phyloP scores from a whole-genome alignment of 495 filamentous ascomycete species.

The Immersiella caudata region DNA sequence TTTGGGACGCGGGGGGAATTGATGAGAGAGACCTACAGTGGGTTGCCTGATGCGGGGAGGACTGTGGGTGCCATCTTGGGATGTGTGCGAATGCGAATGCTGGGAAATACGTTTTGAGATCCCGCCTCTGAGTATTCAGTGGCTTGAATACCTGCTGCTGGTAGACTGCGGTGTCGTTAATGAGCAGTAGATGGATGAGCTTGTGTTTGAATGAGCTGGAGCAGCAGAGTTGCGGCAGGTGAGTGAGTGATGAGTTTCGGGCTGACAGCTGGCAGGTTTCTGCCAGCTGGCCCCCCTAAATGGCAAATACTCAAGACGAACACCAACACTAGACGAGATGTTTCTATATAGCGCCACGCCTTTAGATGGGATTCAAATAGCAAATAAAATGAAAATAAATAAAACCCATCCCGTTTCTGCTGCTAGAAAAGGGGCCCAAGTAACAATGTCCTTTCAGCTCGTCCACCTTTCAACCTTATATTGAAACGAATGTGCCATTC shows the following conservation, averaged over 20 bases:
- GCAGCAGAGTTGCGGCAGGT: background rate
- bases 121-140: background rate
- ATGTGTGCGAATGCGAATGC: no score
- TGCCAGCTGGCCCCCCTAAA: constrained; percentile 11
- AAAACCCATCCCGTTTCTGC: no score
- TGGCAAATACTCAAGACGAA: constrained; percentile 4
- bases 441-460: no score
- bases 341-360: no score
- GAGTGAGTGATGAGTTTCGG: background rate
- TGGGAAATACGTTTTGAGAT: no score
- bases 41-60: constrained; percentile 57
- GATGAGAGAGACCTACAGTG: constrained; percentile 47
- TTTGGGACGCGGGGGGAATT: constrained; percentile 10
- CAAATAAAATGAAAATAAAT: no score
- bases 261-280: background rate
- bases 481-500: no score
- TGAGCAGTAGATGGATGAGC: constrained; percentile 7
- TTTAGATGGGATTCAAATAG: no score
- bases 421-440: no score
- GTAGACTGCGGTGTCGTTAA: background rate
- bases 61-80: constrained; percentile 53
- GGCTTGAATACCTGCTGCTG: background rate
- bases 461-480: no score
- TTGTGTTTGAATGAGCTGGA: background rate
- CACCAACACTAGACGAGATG: background rate